These are phyloP conservation scores for Mycena floridula DNA, from an alignment of 768 basidiomycete genomes.

Conservation along the genomic window DNA sequence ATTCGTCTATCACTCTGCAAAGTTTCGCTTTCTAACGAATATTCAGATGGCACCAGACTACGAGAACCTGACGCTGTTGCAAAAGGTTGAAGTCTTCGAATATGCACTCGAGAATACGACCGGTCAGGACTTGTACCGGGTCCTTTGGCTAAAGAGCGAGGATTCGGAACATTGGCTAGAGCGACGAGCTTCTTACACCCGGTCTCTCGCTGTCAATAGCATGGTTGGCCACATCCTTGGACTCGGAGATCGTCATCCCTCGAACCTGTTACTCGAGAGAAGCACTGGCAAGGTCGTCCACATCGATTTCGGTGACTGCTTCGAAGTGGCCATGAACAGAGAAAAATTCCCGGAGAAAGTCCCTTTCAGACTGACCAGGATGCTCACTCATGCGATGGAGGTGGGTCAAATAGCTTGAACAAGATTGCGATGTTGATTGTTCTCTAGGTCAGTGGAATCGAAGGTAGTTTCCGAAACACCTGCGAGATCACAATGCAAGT, in stretches of 20 bases:
- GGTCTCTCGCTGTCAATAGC: slow-evolving; percentile 92
- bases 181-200: slow-evolving; percentile 90
- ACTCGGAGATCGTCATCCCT: slow-evolving; percentile 96
- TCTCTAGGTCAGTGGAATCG: slow-evolving; percentile 88
- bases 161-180: slow-evolving; percentile 99
- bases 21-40: slow-evolving; percentile 3
- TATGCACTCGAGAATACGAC: slow-evolving; percentile 98
- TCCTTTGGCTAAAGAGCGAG: slow-evolving; percentile 91
- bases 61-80: slow-evolving; percentile 86
- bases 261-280: slow-evolving; percentile 88
- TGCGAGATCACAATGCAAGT: slow-evolving; percentile 99
- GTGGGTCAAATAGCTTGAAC: slow-evolving; percentile 32
- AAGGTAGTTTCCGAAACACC: slow-evolving; percentile 92
- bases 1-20: neutral
- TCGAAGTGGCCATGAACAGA: slow-evolving; percentile 95
- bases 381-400: slow-evolving; percentile 99
- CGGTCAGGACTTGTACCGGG: slow-evolving; percentile 94
- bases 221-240: slow-evolving; percentile 99
- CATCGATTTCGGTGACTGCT: slow-evolving; percentile 97
- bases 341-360: slow-evolving; percentile 99
- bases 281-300: slow-evolving; percentile 93
- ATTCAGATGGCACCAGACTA: slow-evolving; percentile 98
- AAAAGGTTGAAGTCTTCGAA: slow-evolving; percentile 99
- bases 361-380: slow-evolving; percentile 95
- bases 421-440: slow-evolving; percentile 9